Percentiles rank a stretch among this genome's conserved stretches.
phyloP scores from a whole-genome alignment of 2,329 filamentous ascomycete genomes.

The Nothopassalora personata region DNA sequence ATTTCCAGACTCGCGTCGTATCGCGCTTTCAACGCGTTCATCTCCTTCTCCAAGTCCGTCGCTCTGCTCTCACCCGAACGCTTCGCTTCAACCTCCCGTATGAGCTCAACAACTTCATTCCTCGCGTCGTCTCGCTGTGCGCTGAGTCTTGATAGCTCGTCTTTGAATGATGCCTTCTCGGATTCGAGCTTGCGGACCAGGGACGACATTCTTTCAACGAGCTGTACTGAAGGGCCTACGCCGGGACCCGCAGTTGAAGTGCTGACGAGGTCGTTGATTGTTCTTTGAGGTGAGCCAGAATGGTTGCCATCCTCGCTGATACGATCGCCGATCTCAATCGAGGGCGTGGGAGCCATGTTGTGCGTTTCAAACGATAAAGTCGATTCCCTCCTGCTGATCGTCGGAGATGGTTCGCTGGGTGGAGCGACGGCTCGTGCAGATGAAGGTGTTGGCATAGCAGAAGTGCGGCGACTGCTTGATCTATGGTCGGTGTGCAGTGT shows the following conservation, averaged over 20 bases:
- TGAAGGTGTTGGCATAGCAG: slow-evolving; percentile 19
- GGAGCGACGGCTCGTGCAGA: slow-evolving; percentile 17
- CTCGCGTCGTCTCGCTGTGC: slow-evolving; percentile 87
- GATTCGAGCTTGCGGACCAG: slow-evolving; percentile 85
- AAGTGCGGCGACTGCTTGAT: slow-evolving; percentile 32
- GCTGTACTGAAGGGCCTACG: slow-evolving; percentile 85
- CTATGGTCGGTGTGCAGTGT: slow-evolving; percentile 22
- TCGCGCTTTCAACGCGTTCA: slow-evolving; percentile 64
- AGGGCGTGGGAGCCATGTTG: slow-evolving; percentile 40
- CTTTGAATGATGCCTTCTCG: slow-evolving; percentile 82
- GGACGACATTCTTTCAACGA: slow-evolving; percentile 93
- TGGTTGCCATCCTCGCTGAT: slow-evolving; percentile 48
- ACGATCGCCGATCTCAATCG: slow-evolving; percentile 46
- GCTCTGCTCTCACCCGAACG: slow-evolving; percentile 57
- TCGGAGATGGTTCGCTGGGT: slow-evolving; percentile 23
- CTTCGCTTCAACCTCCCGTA: slow-evolving; percentile 77
- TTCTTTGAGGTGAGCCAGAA: slow-evolving; percentile 60
- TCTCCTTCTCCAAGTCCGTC: slow-evolving; percentile 60
- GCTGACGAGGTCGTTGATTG: slow-evolving; percentile 52
- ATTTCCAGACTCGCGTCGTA: slow-evolving; percentile 92
- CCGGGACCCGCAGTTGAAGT: slow-evolving; percentile 64
- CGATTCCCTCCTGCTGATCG: slow-evolving; percentile 44
- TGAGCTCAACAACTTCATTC: slow-evolving; percentile 82
- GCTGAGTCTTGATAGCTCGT: slow-evolving; percentile 74
- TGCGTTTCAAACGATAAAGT: slow-evolving; percentile 32